Percentiles rank a stretch among this genome's conserved stretches.
Evolutionary conservation across 306 rosid species (phyloP).

Genomic region (Senna siamea): DNA sequence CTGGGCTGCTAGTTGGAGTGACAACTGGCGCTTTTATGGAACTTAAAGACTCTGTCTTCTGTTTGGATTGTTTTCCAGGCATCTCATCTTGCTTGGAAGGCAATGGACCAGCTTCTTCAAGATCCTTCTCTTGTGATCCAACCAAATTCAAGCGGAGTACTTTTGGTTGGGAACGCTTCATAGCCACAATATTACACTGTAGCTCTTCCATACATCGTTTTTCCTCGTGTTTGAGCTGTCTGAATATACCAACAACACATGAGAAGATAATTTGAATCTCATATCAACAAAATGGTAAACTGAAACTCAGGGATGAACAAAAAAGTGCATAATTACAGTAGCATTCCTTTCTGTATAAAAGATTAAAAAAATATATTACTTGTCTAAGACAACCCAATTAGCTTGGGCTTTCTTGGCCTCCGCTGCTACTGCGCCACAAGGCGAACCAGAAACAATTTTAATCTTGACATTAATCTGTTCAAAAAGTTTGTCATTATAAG

Average conservation of each 20-base stretch:
- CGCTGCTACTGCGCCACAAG: slow-evolving; percentile 85
- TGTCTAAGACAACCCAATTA: slow-evolving; percentile 93
- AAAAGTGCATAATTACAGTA: slow-evolving; percentile 11
- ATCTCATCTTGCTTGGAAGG: slow-evolving; percentile 56
- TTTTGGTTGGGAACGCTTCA: slow-evolving; percentile 92
- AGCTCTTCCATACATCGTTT: slow-evolving; percentile 91
- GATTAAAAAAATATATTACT: slow-evolving; percentile 56
- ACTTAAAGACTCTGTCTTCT: slow-evolving; percentile 53
- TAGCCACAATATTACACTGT: slow-evolving; percentile 93
- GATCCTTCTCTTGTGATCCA: slow-evolving; percentile 67
- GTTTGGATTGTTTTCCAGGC: slow-evolving; percentile 53
- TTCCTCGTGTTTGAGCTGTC: slow-evolving; percentile 93
- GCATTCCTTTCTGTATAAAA: neutral
- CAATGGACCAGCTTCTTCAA: slow-evolving; percentile 51
- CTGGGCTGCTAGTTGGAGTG: slow-evolving; percentile 97
- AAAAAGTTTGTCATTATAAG: slow-evolving; percentile 5
- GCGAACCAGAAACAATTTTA: slow-evolving; percentile 85
- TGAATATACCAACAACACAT: slow-evolving; percentile 40
- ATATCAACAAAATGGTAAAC: slow-evolving; percentile 19
- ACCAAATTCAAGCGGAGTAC: slow-evolving; percentile 91
- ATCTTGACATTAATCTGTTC: slow-evolving; percentile 88
- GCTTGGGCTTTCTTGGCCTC: slow-evolving; percentile 87
- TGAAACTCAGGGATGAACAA: neutral
- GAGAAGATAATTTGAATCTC: slow-evolving; percentile 20
- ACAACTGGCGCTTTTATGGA: slow-evolving; percentile 68